A percentile compares a stretch with the other conserved stretches of the same genome.
phyloP scores from a whole-genome alignment of 441 rosid genomes.

The Populus tomentosa region DNA sequence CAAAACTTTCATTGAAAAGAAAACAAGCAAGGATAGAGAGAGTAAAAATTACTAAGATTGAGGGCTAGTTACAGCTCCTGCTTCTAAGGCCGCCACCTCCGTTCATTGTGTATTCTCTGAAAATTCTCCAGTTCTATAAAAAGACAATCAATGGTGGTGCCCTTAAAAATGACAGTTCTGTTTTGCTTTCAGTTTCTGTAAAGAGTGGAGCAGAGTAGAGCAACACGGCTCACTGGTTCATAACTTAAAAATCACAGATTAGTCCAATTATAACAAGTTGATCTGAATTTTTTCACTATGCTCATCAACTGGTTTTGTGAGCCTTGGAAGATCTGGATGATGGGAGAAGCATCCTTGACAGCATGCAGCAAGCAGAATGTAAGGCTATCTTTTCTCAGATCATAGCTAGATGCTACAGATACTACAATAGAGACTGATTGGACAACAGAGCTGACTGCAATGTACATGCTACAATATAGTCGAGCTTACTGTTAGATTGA shows the following conservation, averaged over 20 bases:
- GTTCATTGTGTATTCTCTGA: constrained; percentile 12
- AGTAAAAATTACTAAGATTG: constrained; percentile 18
- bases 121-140: background rate
- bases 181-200: background rate
- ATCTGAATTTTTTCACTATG: background rate
- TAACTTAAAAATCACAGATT: background rate
- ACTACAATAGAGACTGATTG: background rate
- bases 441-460: background rate
- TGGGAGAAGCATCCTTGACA: background rate
- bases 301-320: background rate
- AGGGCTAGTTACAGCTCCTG: constrained; percentile 19
- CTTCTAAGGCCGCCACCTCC: constrained; percentile 2
- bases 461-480: background rate
- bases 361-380: background rate
- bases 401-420: background rate
- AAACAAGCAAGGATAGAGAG: constrained; percentile 27
- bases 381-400: background rate
- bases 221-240: background rate
- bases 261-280: background rate
- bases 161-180: background rate
- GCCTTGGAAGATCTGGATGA: background rate
- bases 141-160: background rate
- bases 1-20: constrained; percentile 21
- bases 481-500: background rate
- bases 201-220: background rate